A percentile compares a stretch with the other conserved stretches of the same genome.
Conservation (phyloP, 805 yeast species). For the Vanderwaltozyma verrucispora region DNA sequence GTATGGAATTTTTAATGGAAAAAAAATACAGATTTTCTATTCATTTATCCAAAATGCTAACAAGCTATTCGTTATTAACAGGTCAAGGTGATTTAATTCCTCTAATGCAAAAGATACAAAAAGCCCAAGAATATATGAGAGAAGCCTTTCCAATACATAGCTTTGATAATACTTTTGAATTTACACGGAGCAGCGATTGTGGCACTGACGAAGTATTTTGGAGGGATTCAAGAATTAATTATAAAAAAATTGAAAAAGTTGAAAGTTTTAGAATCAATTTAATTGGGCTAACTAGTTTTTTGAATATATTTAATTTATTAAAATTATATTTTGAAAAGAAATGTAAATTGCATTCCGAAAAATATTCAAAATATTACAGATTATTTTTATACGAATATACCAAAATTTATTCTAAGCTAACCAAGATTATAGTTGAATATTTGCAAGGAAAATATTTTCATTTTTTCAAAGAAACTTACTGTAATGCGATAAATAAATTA, state of each 20-base stretch:
- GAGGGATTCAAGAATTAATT: slow-evolving; percentile 6
- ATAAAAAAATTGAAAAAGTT: slow-evolving; percentile 3
- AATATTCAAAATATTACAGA: slow-evolving; percentile 5
- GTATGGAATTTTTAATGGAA: slow-evolving; percentile 6
- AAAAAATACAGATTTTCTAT: slow-evolving; percentile 12
- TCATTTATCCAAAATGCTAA: slow-evolving; percentile 5
- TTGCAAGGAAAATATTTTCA: slow-evolving; percentile 4
- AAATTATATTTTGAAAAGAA: slow-evolving; percentile 11
- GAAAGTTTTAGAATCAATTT: slow-evolving; percentile 9
- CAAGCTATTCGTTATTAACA: slow-evolving; percentile 1
- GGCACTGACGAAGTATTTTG: slow-evolving; percentile 1
- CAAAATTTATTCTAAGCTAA: slow-evolving; percentile 3
- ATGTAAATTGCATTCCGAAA: slow-evolving; percentile 2
- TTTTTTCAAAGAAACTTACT: slow-evolving; percentile 1
- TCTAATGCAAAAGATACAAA: slow-evolving; percentile 7
- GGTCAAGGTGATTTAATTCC: slow-evolving; percentile 4
- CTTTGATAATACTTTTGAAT: background rate
- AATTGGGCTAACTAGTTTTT: slow-evolving; percentile 6
- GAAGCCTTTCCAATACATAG: slow-evolving; percentile 7
- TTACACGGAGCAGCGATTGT: background rate
- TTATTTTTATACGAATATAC: slow-evolving; percentile 4
- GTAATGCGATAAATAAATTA: slow-evolving; percentile 7
- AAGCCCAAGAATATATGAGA: slow-evolving; percentile 4
- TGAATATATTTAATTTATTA: slow-evolving; percentile 7
- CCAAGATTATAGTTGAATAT: slow-evolving; percentile 4